phyloP scores from a whole-genome alignment of 768 basidiomycete genomes.

The Filobasidium wieringae region DNA sequence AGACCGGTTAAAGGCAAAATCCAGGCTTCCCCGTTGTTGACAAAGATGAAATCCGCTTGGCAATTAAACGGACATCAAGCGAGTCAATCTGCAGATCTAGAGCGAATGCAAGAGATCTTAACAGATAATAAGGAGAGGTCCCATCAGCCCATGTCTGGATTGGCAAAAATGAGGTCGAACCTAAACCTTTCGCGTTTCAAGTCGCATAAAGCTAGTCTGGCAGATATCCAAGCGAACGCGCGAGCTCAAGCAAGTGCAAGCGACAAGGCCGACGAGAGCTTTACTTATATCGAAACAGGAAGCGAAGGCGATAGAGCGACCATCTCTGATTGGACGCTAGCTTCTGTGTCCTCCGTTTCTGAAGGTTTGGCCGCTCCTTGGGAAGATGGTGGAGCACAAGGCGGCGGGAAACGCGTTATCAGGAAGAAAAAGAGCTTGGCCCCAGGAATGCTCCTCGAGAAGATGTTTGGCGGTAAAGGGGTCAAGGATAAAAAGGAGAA shows the following conservation, averaged over 20 bases:
- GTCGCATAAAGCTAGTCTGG: conserved; percentile 1
- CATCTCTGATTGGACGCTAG: conserved; percentile 10
- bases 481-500: conserved; percentile 1
- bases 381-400: not conserved
- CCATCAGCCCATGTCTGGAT: not conserved
- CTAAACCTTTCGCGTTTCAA: conserved; percentile 2
- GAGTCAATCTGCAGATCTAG: not conserved
- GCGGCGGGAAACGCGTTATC: not conserved
- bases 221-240: not conserved
- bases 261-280: not conserved
- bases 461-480: conserved; percentile 4
- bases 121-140: not conserved
- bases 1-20: not conserved
- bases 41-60: conserved; percentile 1
- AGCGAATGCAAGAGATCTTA: not conserved
- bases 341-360: not conserved
- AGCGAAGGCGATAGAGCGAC: not conserved
- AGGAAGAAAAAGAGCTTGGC: conserved; percentile 13
- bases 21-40: not conserved
- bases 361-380: not conserved
- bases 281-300: not conserved
- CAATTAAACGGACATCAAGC: not conserved
- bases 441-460: conserved; percentile 2
- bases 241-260: not conserved
- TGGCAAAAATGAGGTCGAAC: not conserved